Evolutionary conservation across 768 basidiomycete genomes (phyloP).

Genomic region (Tulasnella calospora): DNA sequence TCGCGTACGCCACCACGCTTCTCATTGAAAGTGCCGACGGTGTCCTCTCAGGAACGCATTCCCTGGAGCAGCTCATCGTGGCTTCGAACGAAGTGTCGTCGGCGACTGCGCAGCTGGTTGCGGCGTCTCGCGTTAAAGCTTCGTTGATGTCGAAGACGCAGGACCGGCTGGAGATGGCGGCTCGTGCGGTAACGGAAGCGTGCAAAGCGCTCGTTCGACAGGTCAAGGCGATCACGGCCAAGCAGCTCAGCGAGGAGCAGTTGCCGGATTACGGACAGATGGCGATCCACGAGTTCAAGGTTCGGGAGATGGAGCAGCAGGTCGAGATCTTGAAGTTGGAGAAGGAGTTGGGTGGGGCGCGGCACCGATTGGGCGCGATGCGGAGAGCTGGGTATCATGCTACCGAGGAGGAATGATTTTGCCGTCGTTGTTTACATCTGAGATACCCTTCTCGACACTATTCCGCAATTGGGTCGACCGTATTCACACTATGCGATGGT

Average conservation of each 20-base stretch:
- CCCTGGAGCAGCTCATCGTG: slow-evolving; percentile 96
- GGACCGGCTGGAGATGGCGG: slow-evolving; percentile 89
- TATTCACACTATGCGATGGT: no score
- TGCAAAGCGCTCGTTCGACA: slow-evolving; percentile 95
- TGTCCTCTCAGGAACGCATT: slow-evolving; percentile 92
- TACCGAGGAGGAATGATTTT: slow-evolving; percentile 59
- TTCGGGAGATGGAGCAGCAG: slow-evolving; percentile 97
- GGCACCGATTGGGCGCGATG: slow-evolving; percentile 78
- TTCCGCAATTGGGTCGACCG: no score
- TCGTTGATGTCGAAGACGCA: slow-evolving; percentile 99
- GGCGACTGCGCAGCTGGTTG: slow-evolving; percentile 96
- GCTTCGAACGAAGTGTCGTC: slow-evolving; percentile 99
- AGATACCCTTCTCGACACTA: neutral
- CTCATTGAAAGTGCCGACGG: slow-evolving; percentile 98
- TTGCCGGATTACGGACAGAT: slow-evolving; percentile 82
- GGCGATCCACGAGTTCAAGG: slow-evolving; percentile 94
- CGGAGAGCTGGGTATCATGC: slow-evolving; percentile 86
- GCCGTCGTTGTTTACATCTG: neutral
- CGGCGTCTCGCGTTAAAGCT: slow-evolving; percentile 96
- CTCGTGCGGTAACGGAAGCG: slow-evolving; percentile 95
- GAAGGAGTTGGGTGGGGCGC: slow-evolving; percentile 86
- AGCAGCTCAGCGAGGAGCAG: slow-evolving; percentile 74
- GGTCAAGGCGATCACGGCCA: slow-evolving; percentile 90
- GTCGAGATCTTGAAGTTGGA: slow-evolving; percentile 96
- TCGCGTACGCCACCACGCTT: slow-evolving; percentile 91